Evolutionary conservation across 2,329 filamentous ascomycete genomes (phyloP), one percentile per base, ranked within the genome.

Genomic region (Ophiostoma angusticollis): DNA sequence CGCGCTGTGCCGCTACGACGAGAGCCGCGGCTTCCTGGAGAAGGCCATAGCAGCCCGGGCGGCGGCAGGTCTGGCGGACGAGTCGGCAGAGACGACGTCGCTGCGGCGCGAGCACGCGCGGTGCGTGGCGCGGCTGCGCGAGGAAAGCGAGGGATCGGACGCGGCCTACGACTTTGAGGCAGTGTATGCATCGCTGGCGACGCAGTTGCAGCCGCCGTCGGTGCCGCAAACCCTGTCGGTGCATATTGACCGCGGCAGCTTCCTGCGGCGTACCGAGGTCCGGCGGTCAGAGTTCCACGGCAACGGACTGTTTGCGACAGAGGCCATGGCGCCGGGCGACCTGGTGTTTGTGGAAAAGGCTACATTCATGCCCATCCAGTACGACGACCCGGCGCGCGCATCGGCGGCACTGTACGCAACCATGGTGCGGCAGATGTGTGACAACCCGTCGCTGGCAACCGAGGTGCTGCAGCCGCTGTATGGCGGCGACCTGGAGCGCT

Each of bases 311-410:
- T 67, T 68, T 41, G 61, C 63, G 0, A 52, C 54, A 0, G 47
- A 51, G 14, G 48, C 54, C 32, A 49, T 67, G 32, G 48, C 47
- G 5, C 54, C 57, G 0, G 63, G 63, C 33, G 59, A 64, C 1
- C 32, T 67, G 3, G 51, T 67, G 17, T 55, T 65, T 13, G 57
- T 54, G 25, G 65, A 65, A 43, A 64, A 63, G 47, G 60, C 62
- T 0, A 51, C 57, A 17, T 53, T 57, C 25, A 54, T 60, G 38
- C 58, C 59, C 0, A 64, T 62, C 55, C 57, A 62, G 39, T 37
- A 37, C 28, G 61, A 63, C 48, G 59, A 64, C 42, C 29, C 36
- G 11, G 16, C 30, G 17, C 36, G 36, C 8, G 30, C 36, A 9
- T 33, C 36, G 11, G 36, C 30, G 3, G 36, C 36, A 7, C 36